These are phyloP conservation scores for Ramaria sp. DNA, from an alignment of 768 basidiomycete species.

Conservation along the genomic window DNA sequence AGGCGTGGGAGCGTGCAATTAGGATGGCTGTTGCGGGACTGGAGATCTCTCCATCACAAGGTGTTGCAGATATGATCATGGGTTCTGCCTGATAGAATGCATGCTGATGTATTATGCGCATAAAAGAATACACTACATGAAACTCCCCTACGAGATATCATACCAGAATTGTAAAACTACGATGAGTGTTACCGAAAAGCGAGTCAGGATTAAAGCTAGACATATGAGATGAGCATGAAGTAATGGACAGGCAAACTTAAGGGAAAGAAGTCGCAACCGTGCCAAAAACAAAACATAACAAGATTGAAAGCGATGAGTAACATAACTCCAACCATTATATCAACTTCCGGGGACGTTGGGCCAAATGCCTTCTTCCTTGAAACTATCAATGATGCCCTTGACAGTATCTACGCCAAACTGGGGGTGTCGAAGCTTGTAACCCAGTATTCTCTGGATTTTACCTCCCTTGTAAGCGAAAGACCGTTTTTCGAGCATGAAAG, in stretches of 20 bases:
- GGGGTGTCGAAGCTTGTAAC: slow-evolving; percentile 56
- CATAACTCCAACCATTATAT: background rate
- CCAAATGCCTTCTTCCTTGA: slow-evolving; percentile 60
- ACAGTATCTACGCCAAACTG: slow-evolving; percentile 50
- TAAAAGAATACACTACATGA: background rate
- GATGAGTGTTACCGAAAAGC: too few species aligned
- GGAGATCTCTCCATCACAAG: slow-evolving; percentile 39
- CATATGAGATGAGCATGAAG: background rate
- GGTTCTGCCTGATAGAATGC: background rate
- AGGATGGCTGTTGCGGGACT: slow-evolving; percentile 63
- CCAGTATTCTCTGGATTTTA: slow-evolving; percentile 66
- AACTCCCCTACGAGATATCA: background rate
- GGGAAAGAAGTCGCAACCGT: background rate
- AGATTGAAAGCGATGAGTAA: background rate
- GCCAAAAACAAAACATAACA: background rate
- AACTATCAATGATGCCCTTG: slow-evolving; percentile 66
- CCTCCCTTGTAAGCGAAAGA: slow-evolving; percentile 54
- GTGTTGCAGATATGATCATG: background rate
- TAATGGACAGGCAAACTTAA: background rate
- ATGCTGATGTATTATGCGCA: background rate
- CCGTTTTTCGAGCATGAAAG: slow-evolving; percentile 59
- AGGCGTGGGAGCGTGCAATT: slow-evolving; percentile 80
- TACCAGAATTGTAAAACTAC: too few species aligned
- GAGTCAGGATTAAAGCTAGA: too few species aligned
- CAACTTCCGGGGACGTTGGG: slow-evolving; percentile 18